Percentiles rank a stretch among this genome's conserved stretches.
Evolutionary conservation across 192 early-diverging fungal genomes (phyloP).

Genomic region (Backusella macrospora): DNA sequence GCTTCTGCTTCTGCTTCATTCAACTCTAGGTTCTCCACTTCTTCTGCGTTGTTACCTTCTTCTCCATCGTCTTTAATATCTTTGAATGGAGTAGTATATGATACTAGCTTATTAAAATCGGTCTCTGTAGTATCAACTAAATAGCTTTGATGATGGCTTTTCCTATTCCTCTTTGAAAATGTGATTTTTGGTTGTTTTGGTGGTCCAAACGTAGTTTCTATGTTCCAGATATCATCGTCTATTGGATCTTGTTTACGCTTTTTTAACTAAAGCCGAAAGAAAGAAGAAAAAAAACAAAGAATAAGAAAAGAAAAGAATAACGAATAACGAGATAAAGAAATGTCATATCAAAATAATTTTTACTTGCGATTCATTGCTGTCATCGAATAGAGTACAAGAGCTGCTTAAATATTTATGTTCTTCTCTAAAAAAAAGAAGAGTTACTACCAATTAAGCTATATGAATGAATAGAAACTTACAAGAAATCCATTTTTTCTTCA

Average conservation of each 20-base stretch:
- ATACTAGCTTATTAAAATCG: neutral
- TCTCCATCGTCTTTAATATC: too few species aligned
- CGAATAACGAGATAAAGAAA: too few species aligned
- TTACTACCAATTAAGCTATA: neutral
- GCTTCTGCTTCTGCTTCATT: too few species aligned
- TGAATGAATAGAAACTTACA: conserved; percentile 2
- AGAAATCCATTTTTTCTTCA: neutral
- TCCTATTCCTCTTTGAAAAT: neutral
- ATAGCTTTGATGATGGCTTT: neutral
- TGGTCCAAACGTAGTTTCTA: neutral
- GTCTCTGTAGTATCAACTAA: neutral
- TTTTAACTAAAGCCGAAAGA: neutral
- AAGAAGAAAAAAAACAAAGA: too few species aligned
- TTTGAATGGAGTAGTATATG: neutral
- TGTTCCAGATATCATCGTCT: neutral
- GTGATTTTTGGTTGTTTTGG: neutral
- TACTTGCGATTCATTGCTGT: too few species aligned
- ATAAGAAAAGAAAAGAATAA: too few species aligned
- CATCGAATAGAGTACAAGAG: too few species aligned
- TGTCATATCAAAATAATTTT: too few species aligned
- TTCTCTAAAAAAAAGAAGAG: neutral
- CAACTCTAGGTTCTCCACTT: too few species aligned
- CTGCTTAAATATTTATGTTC: neutral
- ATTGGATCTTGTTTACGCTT: neutral
- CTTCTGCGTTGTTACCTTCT: too few species aligned